Percentiles rank a stretch among this genome's conserved stretches.
Evolutionary conservation across 2,329 filamentous ascomycete genomes (phyloP).

Genomic region (Aureobasidium sp.): DNA sequence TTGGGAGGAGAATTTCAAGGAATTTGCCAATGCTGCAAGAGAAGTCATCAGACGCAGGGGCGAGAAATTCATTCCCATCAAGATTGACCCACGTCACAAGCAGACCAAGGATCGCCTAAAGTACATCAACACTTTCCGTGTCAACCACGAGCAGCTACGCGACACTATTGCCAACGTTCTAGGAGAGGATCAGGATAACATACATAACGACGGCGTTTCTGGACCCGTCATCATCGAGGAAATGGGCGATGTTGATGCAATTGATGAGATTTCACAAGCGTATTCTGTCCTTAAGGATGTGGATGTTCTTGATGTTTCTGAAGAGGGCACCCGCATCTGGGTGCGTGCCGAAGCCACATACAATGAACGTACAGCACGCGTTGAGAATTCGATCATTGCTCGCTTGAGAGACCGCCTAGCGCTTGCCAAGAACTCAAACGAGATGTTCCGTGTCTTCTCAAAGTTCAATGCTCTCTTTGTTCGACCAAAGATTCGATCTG

Average conservation of each 20-base stretch:
- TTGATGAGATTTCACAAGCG: conserved; percentile 90
- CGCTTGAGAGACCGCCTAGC: conserved; percentile 84
- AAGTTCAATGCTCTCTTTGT: conserved; percentile 99
- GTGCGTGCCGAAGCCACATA: conserved; percentile 91
- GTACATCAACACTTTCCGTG: conserved; percentile 89
- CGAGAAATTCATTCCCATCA: conserved; percentile 98
- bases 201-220: conserved; percentile 48
- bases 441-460: conserved; percentile 99
- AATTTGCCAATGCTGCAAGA: conserved; percentile 94
- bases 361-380: conserved; percentile 91
- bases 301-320: conserved; percentile 84
- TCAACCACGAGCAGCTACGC: conserved; percentile 96
- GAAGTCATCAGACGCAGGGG: conserved; percentile 89
- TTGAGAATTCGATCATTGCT: conserved; percentile 98
- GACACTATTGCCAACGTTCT: conserved; percentile 96
- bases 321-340: conserved; percentile 85
- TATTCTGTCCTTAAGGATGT: conserved; percentile 93
- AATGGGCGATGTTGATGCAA: conserved; percentile 93
- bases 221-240: conserved; percentile 75
- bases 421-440: conserved; percentile 92
- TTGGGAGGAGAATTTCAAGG: conserved; percentile 95
- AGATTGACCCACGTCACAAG: conserved; percentile 78
- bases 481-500: conserved; percentile 95
- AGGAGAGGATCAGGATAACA: conserved; percentile 52
- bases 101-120: conserved; percentile 84